These are phyloP conservation scores for Erysimum pusillum DNA, from an alignment of 441 rosid genomes.

Conservation along the genomic window DNA sequence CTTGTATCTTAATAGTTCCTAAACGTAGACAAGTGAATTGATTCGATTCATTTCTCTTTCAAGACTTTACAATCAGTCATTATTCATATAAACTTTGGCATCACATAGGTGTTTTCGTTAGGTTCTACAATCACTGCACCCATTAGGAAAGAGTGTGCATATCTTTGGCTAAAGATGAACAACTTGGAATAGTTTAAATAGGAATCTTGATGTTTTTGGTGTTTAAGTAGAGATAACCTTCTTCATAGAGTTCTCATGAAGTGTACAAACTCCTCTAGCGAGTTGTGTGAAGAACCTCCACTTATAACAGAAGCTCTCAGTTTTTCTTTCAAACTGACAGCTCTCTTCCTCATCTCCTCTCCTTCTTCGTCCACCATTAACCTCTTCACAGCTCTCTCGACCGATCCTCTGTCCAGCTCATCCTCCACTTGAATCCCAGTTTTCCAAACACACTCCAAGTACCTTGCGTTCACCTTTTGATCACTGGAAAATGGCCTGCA, in stretches of 20 bases:
- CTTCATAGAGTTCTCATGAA: constrained; percentile 29
- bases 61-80: background rate
- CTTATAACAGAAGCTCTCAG: constrained; percentile 18
- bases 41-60: background rate
- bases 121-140: no score
- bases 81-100: no score
- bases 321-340: constrained; percentile 36
- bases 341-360: constrained; percentile 46
- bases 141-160: no score
- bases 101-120: no score
- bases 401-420: constrained; percentile 38
- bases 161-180: no score
- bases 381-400: constrained; percentile 45
- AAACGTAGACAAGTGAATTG: background rate
- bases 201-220: background rate
- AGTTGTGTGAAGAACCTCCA: constrained; percentile 46
- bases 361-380: constrained; percentile 54
- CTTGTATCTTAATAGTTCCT: background rate
- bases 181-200: background rate
- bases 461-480: constrained; percentile 47
- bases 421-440: constrained; percentile 48
- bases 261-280: constrained; percentile 37
- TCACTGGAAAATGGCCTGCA: constrained; percentile 46
- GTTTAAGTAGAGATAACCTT: background rate
- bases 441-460: constrained; percentile 52